Conservation (phyloP, 163 green algal genomes). For the Scenedesmus sp. region DNA sequence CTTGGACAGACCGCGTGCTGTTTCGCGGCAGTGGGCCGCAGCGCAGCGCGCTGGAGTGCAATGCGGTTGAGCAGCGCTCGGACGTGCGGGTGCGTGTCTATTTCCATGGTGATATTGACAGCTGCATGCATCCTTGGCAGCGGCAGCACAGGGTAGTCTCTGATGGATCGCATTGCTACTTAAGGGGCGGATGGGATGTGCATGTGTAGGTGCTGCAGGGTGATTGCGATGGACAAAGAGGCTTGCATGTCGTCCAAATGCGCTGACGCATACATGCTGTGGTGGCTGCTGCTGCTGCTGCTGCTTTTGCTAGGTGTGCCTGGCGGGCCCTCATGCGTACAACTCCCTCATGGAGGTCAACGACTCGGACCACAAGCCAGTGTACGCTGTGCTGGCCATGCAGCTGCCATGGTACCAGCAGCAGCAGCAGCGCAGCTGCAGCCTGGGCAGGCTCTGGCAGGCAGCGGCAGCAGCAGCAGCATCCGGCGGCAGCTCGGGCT, state of each 20-base stretch:
- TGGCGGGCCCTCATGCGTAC: conserved; percentile 66
- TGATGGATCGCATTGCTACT: not conserved
- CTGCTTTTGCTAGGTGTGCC: conserved; percentile 4
- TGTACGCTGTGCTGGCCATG: conserved; percentile 70
- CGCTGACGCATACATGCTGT: not conserved
- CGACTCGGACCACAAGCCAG: conserved; percentile 92
- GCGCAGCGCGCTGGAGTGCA: conserved; percentile 31
- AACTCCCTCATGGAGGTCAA: conserved; percentile 75
- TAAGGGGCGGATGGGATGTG: not conserved
- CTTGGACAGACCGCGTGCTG: conserved; percentile 96
- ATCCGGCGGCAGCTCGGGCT: not conserved
- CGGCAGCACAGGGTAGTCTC: no score
- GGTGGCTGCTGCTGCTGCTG: not conserved
- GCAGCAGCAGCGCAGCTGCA: conserved; percentile 3
- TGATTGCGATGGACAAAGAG: not conserved
- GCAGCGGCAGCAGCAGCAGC: not conserved
- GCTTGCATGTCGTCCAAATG: not conserved
- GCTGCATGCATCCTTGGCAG: not conserved
- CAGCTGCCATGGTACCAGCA: conserved; percentile 66
- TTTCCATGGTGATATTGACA: not conserved
- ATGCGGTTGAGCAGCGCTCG: not conserved
- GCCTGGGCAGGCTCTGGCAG: conserved; percentile 27
- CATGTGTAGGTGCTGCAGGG: not conserved
- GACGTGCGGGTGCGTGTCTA: conserved; percentile 34
- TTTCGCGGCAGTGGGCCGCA: conserved; percentile 57